Base-by-base conservation (phyloP, 768 basidiomycete genomes). In the Agaricus bisporus region DNA sequence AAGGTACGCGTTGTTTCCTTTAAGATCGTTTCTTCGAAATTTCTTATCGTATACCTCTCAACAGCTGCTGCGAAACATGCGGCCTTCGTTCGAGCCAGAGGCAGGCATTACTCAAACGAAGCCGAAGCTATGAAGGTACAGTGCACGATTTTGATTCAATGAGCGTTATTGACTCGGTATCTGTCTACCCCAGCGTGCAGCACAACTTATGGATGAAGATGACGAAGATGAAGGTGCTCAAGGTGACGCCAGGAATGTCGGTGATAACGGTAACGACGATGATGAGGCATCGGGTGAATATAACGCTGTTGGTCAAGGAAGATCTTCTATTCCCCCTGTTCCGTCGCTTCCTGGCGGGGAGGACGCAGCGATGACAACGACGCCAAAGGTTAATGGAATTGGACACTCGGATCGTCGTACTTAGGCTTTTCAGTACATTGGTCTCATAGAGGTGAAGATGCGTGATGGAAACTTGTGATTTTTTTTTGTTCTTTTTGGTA, bases 121-220 rank as follows among this genome's bases (percentile, higher is more conserved):
- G 91, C 88, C 1, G 88, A 92, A 64, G 91, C 90, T 15, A 92
- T 94, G 91, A 92, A 92, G 82, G 90, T 86, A 68, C 28, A 39
- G n/a, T 12, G 41, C 17, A 37, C 2, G 37, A 46, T 11, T 43
- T 9, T 15, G 43, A 43, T 46, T 29, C 42, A 47, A 59, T 49
- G 12, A 56, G 35, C 54, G 22, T 52, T 7, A 48, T 37, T 45
- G 11, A 32, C 32, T 11, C 11, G 41, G 11, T 36, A 35, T 35
- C 17, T 58, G 6, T 58, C 43, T 63, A 32, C 7, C 11, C 2
- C 32, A 91, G 88, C 80, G 77, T 51, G 87, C 88, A 22, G 75
- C 79, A 53, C 68, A 76, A 58, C 66, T 91, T 48, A 76, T 83
- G 67, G 81, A 78, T 0, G 75, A 82, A 4, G 85, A 88, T 0